Base-by-base conservation (phyloP, 768 basidiomycete genomes). In the Suillus fuscotomentosus region DNA sequence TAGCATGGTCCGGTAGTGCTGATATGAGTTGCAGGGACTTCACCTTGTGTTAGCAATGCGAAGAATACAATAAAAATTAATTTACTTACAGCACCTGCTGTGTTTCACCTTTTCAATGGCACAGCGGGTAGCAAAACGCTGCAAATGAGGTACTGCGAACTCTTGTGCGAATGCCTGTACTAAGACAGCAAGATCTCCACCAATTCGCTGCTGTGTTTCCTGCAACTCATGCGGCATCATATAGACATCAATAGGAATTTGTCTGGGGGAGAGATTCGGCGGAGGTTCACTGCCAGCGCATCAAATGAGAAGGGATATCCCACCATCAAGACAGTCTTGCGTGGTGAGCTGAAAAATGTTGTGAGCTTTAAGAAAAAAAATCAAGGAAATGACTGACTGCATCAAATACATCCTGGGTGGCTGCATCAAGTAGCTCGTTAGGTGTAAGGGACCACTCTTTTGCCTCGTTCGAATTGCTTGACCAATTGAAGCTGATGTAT, bases 151-250 rank as follows among this genome's bases (percentile, higher is more conserved):
- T 20, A 63, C 41, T 9, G 48, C 48, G n/a, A 66, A 62, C n/a
- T 66, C 65, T 50, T 66, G 61, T 41, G 54, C 13, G 27, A 66
- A 66, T 9, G 55, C 61, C 31, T 66, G 65, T 22, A 63, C 48
- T 15, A 65, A 41, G 11, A 61, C 53, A 15, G 60, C n/a, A 3
- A 55, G 5, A 22, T 63, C 51, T 13, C 53, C 51, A 22, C 50
- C 24, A 42, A 63, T 31, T n/a, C 11, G 4, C 62, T 51, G 51
- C 20, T 55, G 53, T 13, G 8, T 9, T 42, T 63, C 62, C 22
- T 55, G 62, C 50, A 51, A 8, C 50, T 51, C 15, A 0, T 0
- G 14, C 1, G 3, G 50, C 1, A 15, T 51, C 3, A 51, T 31
- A 47, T 65, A 65, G 41, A 65, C 27, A 39, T 65, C 64, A 1